These are phyloP conservation scores for Chondrostereum purpureum DNA, from an alignment of 1,284 basidiomycete species.

Conservation along the genomic window DNA sequence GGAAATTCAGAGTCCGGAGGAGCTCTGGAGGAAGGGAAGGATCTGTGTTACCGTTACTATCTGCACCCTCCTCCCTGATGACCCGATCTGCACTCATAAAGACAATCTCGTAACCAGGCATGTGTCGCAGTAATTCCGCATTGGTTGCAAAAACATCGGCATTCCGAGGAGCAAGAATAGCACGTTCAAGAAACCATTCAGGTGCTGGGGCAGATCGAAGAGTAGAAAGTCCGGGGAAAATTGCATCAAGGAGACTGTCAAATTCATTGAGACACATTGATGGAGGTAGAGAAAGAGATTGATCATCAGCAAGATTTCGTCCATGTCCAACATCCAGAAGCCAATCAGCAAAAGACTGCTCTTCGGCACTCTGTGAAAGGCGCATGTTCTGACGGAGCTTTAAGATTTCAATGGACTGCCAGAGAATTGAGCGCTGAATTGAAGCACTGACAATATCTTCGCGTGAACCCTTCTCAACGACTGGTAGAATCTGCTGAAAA, in stretches of 20 bases:
- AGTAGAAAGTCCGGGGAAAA: conserved; percentile 12
- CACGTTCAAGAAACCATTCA: conserved; percentile 28
- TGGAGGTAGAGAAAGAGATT: conserved; percentile 21
- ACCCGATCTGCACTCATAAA: conserved; percentile 20
- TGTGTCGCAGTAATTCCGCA: conserved; percentile 19
- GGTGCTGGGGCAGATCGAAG: conserved; percentile 19
- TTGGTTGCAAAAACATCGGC: conserved; percentile 29
- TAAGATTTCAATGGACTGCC: conserved; percentile 24
- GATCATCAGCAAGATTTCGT: conserved; percentile 13
- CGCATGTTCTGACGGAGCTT: conserved; percentile 31
- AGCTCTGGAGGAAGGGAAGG: background rate
- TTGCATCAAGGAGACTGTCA: conserved; percentile 7
- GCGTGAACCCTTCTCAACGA: conserved; percentile 23
- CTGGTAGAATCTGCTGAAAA: conserved; percentile 28
- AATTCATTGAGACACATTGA: conserved; percentile 18
- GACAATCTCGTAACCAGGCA: conserved; percentile 21
- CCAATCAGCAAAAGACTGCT: conserved; percentile 30
- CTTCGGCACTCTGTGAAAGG: conserved; percentile 21
- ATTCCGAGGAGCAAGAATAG: conserved; percentile 31
- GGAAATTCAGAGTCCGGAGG: background rate
- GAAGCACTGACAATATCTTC: conserved; percentile 28
- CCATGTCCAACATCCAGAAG: conserved; percentile 36
- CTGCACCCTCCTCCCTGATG: background rate
- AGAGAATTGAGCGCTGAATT: conserved; percentile 28
- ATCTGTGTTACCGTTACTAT: conserved; percentile 9